Conservation (phyloP, 176 grass and related monocot genomes). For the Panicum miliaceum region DNA sequence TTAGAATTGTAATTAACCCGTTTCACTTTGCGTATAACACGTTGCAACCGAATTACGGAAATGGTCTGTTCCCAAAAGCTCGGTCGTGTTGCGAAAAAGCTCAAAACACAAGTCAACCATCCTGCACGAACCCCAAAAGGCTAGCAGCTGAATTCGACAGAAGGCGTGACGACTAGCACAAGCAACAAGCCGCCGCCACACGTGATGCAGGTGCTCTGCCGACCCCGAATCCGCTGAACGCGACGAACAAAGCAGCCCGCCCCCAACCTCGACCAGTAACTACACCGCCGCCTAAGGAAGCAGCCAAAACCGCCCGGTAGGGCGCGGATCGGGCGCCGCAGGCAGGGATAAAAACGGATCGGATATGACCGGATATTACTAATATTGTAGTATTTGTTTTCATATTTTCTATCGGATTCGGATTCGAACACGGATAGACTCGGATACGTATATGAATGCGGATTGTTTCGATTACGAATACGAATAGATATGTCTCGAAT, state of each 20-base stretch:
- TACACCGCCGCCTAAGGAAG: background rate
- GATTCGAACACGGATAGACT: no score
- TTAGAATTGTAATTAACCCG: no score
- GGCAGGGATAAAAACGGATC: no score
- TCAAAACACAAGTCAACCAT: slow-evolving; percentile 34
- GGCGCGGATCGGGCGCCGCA: slow-evolving; percentile 26
- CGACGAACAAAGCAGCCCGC: background rate
- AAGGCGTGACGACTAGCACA: slow-evolving; percentile 3
- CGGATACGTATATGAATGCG: no score
- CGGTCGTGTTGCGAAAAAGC: background rate
- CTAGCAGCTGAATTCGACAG: background rate
- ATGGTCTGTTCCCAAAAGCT: background rate
- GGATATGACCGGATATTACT: no score
- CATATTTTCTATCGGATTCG: no score
- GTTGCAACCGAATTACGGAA: background rate
- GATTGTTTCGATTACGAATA: no score
- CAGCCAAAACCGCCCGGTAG: background rate
- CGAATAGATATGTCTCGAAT: no score
- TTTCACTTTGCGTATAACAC: background rate
- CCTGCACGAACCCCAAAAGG: slow-evolving; percentile 22
- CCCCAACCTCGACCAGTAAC: background rate
- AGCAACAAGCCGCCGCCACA: background rate
- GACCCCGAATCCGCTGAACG: background rate
- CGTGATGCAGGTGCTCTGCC: slow-evolving; percentile 16
- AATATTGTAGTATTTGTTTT: no score